phyloP scores from a whole-genome alignment of 177 flowering plant genomes.

The Vitis hybrid region DNA sequence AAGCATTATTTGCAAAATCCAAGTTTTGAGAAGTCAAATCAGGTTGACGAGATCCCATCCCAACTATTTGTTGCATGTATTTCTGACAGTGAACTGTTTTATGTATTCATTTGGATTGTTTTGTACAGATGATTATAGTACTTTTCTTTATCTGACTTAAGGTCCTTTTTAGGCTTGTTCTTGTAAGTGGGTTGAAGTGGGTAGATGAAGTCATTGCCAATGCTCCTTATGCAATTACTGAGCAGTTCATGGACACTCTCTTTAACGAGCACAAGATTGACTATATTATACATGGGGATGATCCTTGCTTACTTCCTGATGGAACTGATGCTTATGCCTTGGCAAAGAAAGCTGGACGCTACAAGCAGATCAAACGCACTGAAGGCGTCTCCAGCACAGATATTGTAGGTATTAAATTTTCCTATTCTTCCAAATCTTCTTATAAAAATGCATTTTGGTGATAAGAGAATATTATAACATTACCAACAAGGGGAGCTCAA shows the following conservation, averaged over 20 bases:
- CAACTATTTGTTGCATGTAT: too few species aligned
- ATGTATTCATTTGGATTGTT: not conserved
- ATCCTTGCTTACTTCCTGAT: constrained; percentile 85
- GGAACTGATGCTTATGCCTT: constrained; percentile 84
- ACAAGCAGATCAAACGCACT: constrained; percentile 86
- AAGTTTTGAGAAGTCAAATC: too few species aligned
- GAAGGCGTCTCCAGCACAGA: constrained; percentile 90
- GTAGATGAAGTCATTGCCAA: constrained; percentile 75
- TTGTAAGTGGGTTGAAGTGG: constrained; percentile 85
- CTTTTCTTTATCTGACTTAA: constrained; percentile 19
- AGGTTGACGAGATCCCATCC: too few species aligned
- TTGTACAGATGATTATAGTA: not conserved
- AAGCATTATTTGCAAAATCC: too few species aligned
- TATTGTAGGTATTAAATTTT: constrained; percentile 67
- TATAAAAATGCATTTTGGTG: too few species aligned
- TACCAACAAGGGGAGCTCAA: too few species aligned
- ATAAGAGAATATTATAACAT: too few species aligned
- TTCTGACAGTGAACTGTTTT: not conserved
- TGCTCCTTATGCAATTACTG: constrained; percentile 77
- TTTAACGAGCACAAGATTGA: constrained; percentile 75
- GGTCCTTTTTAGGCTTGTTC: constrained; percentile 52
- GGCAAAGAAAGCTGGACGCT: constrained; percentile 79
- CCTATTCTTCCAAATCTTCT: too few species aligned
- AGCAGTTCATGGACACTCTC: constrained; percentile 63
- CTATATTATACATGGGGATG: constrained; percentile 78